Base-by-base conservation (phyloP, 495 filamentous ascomycete genomes). In the Aeminium ludgeri region DNA sequence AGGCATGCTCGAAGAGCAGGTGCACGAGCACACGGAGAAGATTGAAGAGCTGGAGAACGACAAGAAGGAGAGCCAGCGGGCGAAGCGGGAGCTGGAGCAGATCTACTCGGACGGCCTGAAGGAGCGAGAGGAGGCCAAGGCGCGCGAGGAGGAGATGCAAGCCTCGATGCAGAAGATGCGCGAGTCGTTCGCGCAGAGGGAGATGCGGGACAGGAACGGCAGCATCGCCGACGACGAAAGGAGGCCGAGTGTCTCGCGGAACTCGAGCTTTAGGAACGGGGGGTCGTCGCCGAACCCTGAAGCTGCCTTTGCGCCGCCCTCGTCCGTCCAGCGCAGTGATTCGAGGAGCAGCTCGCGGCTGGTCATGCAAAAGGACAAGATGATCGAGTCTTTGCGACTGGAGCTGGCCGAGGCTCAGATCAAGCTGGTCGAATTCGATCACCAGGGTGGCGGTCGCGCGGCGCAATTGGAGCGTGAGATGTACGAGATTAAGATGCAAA, bases 361-460 rank as follows among this genome's bases (percentile, higher is more conserved):
- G 19, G 64, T 95, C 16, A 66, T 87, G 46, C 86, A 95, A 59
- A 97, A 96, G 60, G 87, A 96, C 60, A 91, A 86, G 55, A 57
- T 97, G 41, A 95, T 97, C 50, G 86, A 97, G 55, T 84, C 78
- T 2, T 66, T 97, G 40, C 71, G 86, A 36, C 69, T 95, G 8
- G 87, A 97, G 56, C 68, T 97, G 17, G 87, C 89, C 19, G 89
- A 94, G 53, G 78, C 80, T 12, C 87, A 97, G 57, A 91, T 95
- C 59, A 93, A 92, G 54, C 70, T 94, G 10, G 82, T 93, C 33
- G 87, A 96, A 57, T 73, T 91, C 47, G 87, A 96, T 58, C 92
- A 94, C 56, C 72, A 76, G 55, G 87, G 85, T 25, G 87, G 86
- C 13, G 81, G 80, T 23, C 72, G 79, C 7, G 62, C 92, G 50